Base-by-base conservation (phyloP, 169 alveolate species). In the Plasmodium blacklocki region DNA sequence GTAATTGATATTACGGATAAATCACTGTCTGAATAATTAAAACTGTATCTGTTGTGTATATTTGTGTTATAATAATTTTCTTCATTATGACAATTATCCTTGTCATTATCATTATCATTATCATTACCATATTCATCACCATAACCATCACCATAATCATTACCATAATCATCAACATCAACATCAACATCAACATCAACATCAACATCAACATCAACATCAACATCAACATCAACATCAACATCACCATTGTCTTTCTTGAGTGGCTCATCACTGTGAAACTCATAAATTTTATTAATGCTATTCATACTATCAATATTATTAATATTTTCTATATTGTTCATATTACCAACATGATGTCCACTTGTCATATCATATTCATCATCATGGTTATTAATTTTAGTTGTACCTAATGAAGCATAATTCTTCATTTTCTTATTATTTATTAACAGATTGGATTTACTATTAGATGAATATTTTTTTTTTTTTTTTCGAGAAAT, bases 1-100 rank as follows among this genome's bases (percentile, higher is more conserved):
- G 87, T 62, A 19, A 86, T 72, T 4, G 92, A 86, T 23, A 86
- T 32, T 7, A 62, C 87, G 2, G 92, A 86, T 23, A 86, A 21
- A 4, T 86, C 75, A 23, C 87, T 73, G 58, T 86, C 92, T 11
- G 92, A 83, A 50, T 64, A 56, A 7, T 60, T 39, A 5, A 9
- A 80, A 0, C 12, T 63, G 9, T 50, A 74, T 0, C 86, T 92
- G 7, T 74, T 19, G 1, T 19, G 6, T n/a, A 60, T 19, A 60
- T n/a, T 6, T 7, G 15, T 7, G 2, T 72, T 88, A n/a, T 86
- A 71, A 23, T 45, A 26, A 43, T 43, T 49, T 2, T n/a, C 7
- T n/a, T 56, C 64, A 12, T n/a, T n/a, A n/a, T n/a, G n/a, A n/a
- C n/a, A n/a, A n/a, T n/a, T n/a, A n/a, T n/a, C n/a, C n/a, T n/a